Evolutionary conservation across 2,329 filamentous ascomycete genomes (phyloP).

Genomic region (Cladophialophora yegresii): DNA sequence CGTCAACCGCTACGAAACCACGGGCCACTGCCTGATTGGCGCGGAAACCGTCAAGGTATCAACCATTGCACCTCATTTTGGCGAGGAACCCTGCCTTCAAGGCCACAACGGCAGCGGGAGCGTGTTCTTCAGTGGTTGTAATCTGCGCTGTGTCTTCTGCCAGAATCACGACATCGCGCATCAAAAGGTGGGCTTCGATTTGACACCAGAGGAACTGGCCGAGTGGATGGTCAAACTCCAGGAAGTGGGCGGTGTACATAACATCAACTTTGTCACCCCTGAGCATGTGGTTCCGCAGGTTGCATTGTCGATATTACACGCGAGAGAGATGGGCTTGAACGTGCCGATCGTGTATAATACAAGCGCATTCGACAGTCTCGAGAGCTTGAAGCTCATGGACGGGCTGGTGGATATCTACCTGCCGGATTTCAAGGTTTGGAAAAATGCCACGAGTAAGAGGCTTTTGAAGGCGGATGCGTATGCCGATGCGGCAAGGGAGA

Average conservation of each 20-base stretch:
- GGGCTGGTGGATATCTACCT: constrained; percentile 83
- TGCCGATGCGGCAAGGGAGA: constrained; percentile 69
- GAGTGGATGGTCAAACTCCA: constrained; percentile 84
- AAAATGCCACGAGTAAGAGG: constrained; percentile 63
- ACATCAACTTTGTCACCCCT: constrained; percentile 84
- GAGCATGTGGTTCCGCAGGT: constrained; percentile 87
- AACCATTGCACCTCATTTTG: constrained; percentile 82
- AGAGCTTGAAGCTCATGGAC: constrained; percentile 71
- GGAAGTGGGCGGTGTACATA: constrained; percentile 77
- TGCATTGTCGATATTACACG: constrained; percentile 72
- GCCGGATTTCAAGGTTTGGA: constrained; percentile 87
- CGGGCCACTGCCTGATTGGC: constrained; percentile 76
- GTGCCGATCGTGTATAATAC: constrained; percentile 84
- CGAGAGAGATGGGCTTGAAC: constrained; percentile 67
- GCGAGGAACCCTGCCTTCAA: constrained; percentile 81
- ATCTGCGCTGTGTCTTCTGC: constrained; percentile 71
- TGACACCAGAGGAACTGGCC: constrained; percentile 75
- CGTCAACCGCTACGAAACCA: constrained; percentile 78
- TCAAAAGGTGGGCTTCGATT: constrained; percentile 75
- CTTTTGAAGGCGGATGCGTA: constrained; percentile 80
- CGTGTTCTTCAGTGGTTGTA: constrained; percentile 80
- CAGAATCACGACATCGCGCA: constrained; percentile 85
- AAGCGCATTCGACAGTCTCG: constrained; percentile 74
- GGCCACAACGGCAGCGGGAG: constrained; percentile 77
- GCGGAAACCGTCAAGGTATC: constrained; percentile 73